phyloP scores from a whole-genome alignment of 2,329 filamentous ascomycete species.

The Xylariales sp. region DNA sequence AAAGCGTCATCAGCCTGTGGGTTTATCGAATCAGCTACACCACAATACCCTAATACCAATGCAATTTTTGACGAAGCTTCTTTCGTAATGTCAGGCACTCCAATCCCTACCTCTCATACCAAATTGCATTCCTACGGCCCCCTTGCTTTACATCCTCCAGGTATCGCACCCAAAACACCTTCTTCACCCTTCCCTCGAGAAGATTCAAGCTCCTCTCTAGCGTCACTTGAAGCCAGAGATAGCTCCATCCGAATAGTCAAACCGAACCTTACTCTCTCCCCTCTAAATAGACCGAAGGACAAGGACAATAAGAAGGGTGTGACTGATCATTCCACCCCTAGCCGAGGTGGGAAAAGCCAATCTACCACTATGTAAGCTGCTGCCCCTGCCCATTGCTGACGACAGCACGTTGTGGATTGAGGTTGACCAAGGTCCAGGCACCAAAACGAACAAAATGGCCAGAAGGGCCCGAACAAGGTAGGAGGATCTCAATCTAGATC shows the following conservation, averaged over 20 bases:
- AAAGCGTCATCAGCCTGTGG: background rate
- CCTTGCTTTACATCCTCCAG: slow-evolving; percentile 3
- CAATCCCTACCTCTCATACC: slow-evolving; percentile 8
- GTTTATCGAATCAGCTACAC: background rate
- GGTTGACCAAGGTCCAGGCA: slow-evolving; percentile 21
- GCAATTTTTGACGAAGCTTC: background rate
- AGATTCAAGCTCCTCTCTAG: slow-evolving; percentile 10
- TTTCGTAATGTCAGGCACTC: slow-evolving; percentile 23
- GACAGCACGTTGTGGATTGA: background rate
- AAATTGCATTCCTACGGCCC: slow-evolving; percentile 11
- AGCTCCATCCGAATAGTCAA: slow-evolving; percentile 35
- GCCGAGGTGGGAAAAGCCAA: background rate
- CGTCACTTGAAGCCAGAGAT: slow-evolving; percentile 15
- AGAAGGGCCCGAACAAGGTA: slow-evolving; percentile 1
- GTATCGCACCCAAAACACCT: background rate
- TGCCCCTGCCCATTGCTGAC: background rate
- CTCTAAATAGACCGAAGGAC: slow-evolving; percentile 8
- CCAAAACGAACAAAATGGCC: slow-evolving; percentile 11
- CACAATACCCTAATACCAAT: background rate
- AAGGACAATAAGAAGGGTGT: slow-evolving; percentile 9
- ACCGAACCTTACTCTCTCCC: slow-evolving; percentile 28
- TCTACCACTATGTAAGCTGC: slow-evolving; percentile 28
- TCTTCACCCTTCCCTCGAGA: slow-evolving; percentile 12
- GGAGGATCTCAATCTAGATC: slow-evolving; percentile 7
- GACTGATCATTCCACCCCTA: background rate